phyloP scores from a whole-genome alignment of 495 filamentous ascomycete species.

The Xylaria curta region DNA sequence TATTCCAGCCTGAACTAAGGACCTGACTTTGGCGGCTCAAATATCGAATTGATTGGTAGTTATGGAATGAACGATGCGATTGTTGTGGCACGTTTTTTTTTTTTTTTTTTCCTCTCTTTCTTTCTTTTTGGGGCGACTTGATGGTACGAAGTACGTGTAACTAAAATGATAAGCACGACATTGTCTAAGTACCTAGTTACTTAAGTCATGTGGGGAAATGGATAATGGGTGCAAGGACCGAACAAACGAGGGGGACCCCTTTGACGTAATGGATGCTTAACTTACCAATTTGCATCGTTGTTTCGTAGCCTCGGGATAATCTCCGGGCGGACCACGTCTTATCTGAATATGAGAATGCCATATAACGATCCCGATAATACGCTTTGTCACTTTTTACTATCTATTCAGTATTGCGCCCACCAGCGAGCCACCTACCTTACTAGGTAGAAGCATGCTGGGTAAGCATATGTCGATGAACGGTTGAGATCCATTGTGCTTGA shows the following conservation, averaged over 20 bases:
- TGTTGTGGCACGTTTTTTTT: background rate
- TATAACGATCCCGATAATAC: background rate
- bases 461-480: conserved; percentile 6
- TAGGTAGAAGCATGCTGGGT: conserved; percentile 11
- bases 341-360: background rate
- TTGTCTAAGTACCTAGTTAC: no score
- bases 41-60: background rate
- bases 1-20: conserved; percentile 2
- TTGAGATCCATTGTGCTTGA: conserved; percentile 2
- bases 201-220: conserved; percentile 19
- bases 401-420: background rate
- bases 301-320: conserved; percentile 19
- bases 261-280: conserved; percentile 20
- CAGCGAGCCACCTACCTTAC: background rate
- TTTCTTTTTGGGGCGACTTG: background rate
- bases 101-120: background rate
- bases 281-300: background rate
- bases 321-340: conserved; percentile 21
- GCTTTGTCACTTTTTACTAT: background rate
- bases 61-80: background rate
- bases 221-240: conserved; percentile 14
- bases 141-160: background rate
- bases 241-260: conserved; percentile 20
- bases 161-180: conserved; percentile 18
- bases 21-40: background rate